Conservation (phyloP, 2,329 filamentous ascomycete genomes). For the Colletotrichum truncatum region DNA sequence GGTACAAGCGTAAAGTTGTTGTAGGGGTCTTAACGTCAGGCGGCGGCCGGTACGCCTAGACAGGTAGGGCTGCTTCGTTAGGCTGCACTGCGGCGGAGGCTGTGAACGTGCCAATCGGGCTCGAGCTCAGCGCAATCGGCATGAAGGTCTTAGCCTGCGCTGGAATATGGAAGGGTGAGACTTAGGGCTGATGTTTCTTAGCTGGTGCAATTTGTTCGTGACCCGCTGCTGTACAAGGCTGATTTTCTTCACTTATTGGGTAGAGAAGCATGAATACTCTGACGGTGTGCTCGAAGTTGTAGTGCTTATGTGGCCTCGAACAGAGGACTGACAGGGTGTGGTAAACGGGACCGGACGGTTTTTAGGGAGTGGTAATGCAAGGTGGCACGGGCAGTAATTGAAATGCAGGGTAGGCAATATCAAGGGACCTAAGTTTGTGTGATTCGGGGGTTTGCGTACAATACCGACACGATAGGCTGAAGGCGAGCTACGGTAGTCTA, state of each 20-base stretch:
- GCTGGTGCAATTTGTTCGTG: neutral
- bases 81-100: conserved; percentile 21
- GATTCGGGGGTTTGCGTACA: neutral
- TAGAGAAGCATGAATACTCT: neutral
- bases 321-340: neutral
- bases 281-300: neutral
- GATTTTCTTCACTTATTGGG: neutral
- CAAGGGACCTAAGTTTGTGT: neutral
- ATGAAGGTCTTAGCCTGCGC: conserved; percentile 23
- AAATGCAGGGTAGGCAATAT: conserved; percentile 11
- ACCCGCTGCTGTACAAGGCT: neutral
- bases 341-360: neutral
- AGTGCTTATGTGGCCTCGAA: conserved; percentile 13
- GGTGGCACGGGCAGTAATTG: conserved; percentile 6
- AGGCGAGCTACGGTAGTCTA: too few species aligned
- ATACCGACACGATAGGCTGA: too few species aligned
- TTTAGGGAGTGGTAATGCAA: neutral
- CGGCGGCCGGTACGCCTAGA: conserved; percentile 27
- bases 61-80: conserved; percentile 21
- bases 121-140: neutral
- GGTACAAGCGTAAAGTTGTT: neutral
- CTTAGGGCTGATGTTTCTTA: neutral
- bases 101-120: conserved; percentile 18
- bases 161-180: conserved; percentile 5
- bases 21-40: conserved; percentile 23